These are phyloP conservation scores for Schwanniomyces sp. DNA, from an alignment of 805 yeast genomes.

Conservation along the genomic window DNA sequence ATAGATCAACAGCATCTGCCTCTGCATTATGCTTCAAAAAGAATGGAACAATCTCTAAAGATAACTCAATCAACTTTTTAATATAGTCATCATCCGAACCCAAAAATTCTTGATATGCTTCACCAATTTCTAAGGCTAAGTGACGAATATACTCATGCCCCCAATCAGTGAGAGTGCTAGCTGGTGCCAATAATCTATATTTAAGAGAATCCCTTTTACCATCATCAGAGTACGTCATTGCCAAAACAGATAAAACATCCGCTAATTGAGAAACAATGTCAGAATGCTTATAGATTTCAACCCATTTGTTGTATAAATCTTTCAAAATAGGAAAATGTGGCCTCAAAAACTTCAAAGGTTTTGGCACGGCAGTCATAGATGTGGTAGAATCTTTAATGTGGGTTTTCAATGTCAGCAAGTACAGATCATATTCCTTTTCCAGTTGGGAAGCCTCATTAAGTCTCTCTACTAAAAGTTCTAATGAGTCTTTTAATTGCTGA, in stretches of 20 bases:
- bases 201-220: constrained; percentile 77
- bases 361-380: constrained; percentile 99
- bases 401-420: constrained; percentile 70
- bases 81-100: constrained; percentile 35
- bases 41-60: constrained; percentile 80
- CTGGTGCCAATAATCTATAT: constrained; percentile 62
- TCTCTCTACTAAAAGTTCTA: constrained; percentile 84
- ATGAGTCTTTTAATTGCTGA: constrained; percentile 77
- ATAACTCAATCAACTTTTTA: constrained; percentile 56
- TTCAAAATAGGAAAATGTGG: constrained; percentile 78
- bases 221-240: constrained; percentile 88
- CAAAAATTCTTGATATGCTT: constrained; percentile 60
- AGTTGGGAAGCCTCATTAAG: constrained; percentile 53
- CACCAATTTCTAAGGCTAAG: constrained; percentile 92
- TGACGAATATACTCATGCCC: constrained; percentile 98
- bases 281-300: constrained; percentile 21
- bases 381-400: constrained; percentile 90
- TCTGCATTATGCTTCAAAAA: constrained; percentile 95
- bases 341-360: constrained; percentile 92
- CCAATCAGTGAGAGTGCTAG: constrained; percentile 75
- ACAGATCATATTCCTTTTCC: constrained; percentile 50
- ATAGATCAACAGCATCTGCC: constrained; percentile 95
- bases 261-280: constrained; percentile 62
- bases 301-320: constrained; percentile 68
- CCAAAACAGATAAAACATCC: constrained; percentile 87